Base-by-base conservation (phyloP, 2,329 filamentous ascomycete species). In the Calonectria henricotiae region DNA sequence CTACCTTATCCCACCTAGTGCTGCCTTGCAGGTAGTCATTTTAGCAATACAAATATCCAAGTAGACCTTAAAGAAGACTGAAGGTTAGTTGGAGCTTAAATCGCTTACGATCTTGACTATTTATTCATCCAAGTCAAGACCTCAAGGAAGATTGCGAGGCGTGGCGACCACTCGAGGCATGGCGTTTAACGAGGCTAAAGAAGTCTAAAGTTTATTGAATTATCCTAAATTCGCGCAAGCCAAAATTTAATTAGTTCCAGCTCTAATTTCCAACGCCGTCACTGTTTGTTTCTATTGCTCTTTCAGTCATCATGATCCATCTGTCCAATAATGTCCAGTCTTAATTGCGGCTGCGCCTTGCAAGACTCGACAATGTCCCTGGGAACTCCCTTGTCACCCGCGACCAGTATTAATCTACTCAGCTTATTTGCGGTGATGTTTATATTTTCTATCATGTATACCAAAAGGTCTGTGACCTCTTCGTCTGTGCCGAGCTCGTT, bases 401-500 rank as follows among this genome's bases (percentile, higher is more conserved):
- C 80, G 6, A 79, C 79, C 13, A 85, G 80, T 39, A 84, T 81
- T 17, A 86, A 70, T n/a, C 78, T 77, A 55, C 79, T 80, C 68
- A 84, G 74, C 30, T 83, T 82, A 43, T 78, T 77, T 2, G 83
- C 83, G 17, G 82, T 79, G 32, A 84, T 73, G 9, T 78, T 71
- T 54, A 81, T 78, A 27, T 79, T 85, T 73, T 85, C 75, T 4
- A 87, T 78, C 25, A 80, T 81, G 71, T 82, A 82, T 15, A 83
- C 80, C 25, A 87, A 74, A 15, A 87, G 72, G 47, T 87, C 86
- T 0, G 81, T 82, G 47, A 87, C 84, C 72, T 86, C 85, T 3
- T 85, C 85, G 62, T 87, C 86, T 0, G 80, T 83, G 1, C 85
- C 85, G 11, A 86, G 78, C 35, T 82, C 79, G 67, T 85, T 85